Evolutionary conservation across 2,329 filamentous ascomycete species (phyloP), one percentile per base, ranked within the genome.

Genomic region (Phaeosphaeriaceae sp.): DNA sequence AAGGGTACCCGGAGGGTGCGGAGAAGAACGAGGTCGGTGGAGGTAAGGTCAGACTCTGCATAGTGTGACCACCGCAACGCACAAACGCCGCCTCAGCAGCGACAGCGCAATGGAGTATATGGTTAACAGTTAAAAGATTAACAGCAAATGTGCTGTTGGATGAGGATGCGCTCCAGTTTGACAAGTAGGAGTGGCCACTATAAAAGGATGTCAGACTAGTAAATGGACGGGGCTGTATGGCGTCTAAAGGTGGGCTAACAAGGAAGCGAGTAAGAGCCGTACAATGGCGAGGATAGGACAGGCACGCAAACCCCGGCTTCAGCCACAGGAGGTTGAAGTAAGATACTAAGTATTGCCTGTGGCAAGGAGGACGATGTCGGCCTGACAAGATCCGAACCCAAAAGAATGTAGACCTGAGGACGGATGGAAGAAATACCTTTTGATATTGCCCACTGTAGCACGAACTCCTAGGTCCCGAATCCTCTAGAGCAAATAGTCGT

Each of bases 11-110:
- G 58, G 65, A 69, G 34, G 71, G 70, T 63, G 71, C 66, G 41
- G 64, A 62, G 50, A 66, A 63, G 58, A 69, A 63, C 61, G 63
- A 64, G 59, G 59, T 68, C 53, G 67, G 67, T 66, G 66, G 65
- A 66, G 71, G 67, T 58, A 72, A 64, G 58, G 66, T 65, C 70
- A 74, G 69, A 68, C 67, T 72, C 69, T 73, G 70, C 73, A 75
- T 75, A 66, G 70, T 65, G 72, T 67, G 65, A 64, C 63, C 61
- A 63, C 62, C 59, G 61, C 64, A 61, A 58, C 62, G 66, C 67
- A 70, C 68, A 58, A 62, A 64, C 61, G 67, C 66, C 56, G 67
- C 64, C 58, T 63, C 60, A 58, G 63, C 64, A 70, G 67, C 67
- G 52, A 63, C 63, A 67, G 64, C 64, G 57, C 60, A 64, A 60